These are phyloP conservation scores for Ophiosphaerella korrae DNA, from an alignment of 2,329 filamentous ascomycete species.

Conservation along the genomic window DNA sequence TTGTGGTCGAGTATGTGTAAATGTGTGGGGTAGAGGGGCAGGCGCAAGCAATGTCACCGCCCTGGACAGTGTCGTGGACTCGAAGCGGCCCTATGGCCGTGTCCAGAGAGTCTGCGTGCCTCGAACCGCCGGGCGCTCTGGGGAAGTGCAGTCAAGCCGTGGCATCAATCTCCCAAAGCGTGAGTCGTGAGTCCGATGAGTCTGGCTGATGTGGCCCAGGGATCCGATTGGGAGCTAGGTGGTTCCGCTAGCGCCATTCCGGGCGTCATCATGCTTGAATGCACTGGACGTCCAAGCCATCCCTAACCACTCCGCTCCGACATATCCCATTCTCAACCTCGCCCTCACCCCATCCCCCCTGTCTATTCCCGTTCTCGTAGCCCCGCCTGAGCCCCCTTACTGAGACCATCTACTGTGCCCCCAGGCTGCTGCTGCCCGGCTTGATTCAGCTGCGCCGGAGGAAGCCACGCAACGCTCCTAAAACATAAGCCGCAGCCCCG, in stretches of 20 bases:
- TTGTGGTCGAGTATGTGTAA: slow-evolving; percentile 1
- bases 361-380: not conserved
- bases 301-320: slow-evolving; percentile 2
- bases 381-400: not conserved
- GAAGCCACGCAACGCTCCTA: slow-evolving; percentile 6
- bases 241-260: not conserved
- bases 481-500: slow-evolving; percentile 5
- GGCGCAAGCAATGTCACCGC: not conserved
- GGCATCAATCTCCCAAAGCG: not conserved
- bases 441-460: slow-evolving; percentile 1
- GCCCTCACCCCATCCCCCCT: not conserved
- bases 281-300: not conserved
- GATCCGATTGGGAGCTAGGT: slow-evolving; percentile 1
- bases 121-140: not conserved
- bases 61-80: too few relatives aligned
- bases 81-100: too few relatives aligned
- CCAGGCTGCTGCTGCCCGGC: not conserved
- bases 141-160: not conserved
- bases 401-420: not conserved
- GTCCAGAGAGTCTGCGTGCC: not conserved
- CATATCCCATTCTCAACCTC: not conserved
- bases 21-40: slow-evolving; percentile 31
- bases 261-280: slow-evolving; percentile 6
- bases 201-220: not conserved
- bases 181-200: slow-evolving; percentile 1